Base-by-base conservation (phyloP, 2,329 filamentous ascomycete genomes). In the Xylaria hypoxylon region DNA sequence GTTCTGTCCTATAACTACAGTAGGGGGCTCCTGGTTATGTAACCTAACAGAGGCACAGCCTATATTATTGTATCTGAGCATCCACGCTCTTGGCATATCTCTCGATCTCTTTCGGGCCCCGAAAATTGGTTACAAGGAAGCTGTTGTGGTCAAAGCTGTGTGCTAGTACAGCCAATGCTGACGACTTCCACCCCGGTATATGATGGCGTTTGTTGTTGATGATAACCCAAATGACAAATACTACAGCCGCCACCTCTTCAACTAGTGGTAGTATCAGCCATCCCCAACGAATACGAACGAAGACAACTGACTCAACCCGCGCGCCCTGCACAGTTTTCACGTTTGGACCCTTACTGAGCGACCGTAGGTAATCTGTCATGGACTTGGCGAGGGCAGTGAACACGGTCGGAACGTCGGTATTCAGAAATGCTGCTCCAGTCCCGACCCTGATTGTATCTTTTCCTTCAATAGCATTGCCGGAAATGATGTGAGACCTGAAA, bases 351-450 rank as follows among this genome's bases (percentile, higher is more conserved):
- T 51, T 56, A 6, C 42, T 35, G 2, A 68, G 55, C 1, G 66
- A 68, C 5, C 63, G 62, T 47, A 68, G 3, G 44, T 68, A 66
- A 24, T 68, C 62, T 8, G 59, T 65, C 66, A 68, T 68, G 22
- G 62, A 65, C 22, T 35, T 35, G 38, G 59, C 50, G 6, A 68
- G 58, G 13, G 47, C 33, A 15, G 38, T 35, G 26, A 68, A 65
- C 33, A 44, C 52, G 5, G 26, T 40, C 5, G 59, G 31, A 8
- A 60, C 52, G 15, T 65, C 59, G 8, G 24, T 26, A 33, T 62
- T 59, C 6, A 62, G 26, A 40, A 68, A 68, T 17, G 63, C 66
- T 15, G n/a, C 52, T 7, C 62, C 66, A 8, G 60, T 68, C 3
- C 66, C 66, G 44, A 66, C 28, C 33, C 45, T 19, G 48, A 50